Evolutionary conservation across 345 rosid genomes (phyloP).

Genomic region (Salix caprea): DNA sequence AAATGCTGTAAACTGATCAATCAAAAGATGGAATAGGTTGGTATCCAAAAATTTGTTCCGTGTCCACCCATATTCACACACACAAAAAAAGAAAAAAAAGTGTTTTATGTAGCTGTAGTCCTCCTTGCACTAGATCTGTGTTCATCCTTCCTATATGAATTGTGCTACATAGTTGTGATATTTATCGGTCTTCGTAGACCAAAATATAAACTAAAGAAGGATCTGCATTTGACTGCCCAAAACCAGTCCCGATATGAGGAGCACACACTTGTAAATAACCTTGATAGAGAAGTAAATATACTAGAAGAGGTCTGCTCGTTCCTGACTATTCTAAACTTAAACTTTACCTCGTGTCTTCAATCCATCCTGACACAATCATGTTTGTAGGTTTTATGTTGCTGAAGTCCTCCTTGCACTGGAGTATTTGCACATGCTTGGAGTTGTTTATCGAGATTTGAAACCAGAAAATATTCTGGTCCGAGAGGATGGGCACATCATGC

Average conservation of each 20-base stretch:
- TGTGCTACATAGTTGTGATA: background rate
- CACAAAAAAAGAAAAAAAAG: too few relatives aligned
- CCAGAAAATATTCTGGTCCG: conserved; percentile 76
- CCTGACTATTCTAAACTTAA: background rate
- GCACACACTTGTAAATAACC: background rate
- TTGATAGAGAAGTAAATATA: background rate
- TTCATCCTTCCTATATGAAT: background rate
- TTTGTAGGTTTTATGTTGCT: conserved; percentile 64
- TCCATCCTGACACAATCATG: conserved; percentile 3
- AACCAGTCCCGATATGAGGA: background rate
- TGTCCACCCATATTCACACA: too few relatives aligned
- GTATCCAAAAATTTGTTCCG: background rate
- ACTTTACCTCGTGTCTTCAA: conserved; percentile 3
- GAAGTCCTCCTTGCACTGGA: conserved; percentile 78
- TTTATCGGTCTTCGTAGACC: background rate
- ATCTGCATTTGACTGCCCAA: background rate
- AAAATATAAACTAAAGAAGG: background rate
- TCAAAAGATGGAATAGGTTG: background rate
- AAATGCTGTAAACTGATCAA: background rate
- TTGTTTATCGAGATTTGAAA: conserved; percentile 71
- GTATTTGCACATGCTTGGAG: conserved; percentile 84
- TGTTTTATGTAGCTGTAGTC: too few relatives aligned
- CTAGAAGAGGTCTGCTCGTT: background rate
- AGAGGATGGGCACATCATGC: conserved; percentile 89
- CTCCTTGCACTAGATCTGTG: too few relatives aligned